Evolutionary conservation across 148 eudicot genomes (phyloP), one percentile per base, ranked within the genome.

Genomic region (Dianthus caryophyllus): DNA sequence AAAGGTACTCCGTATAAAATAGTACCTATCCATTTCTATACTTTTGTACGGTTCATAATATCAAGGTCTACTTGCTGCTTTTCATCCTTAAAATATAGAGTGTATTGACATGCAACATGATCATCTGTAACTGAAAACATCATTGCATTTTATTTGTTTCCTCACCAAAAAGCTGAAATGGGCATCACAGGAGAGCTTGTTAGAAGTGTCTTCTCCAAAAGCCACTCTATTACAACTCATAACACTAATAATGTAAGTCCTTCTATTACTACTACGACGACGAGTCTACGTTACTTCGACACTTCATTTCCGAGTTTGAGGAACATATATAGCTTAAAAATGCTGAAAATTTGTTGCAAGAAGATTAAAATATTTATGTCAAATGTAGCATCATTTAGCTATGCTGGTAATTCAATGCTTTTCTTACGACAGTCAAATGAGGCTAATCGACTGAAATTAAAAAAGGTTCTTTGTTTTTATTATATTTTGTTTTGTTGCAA

Each of bases 101-200:
- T 52, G n/a, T n/a, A n/a, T n/a, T n/a, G n/a, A n/a, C n/a, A 18
- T 63, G n/a, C n/a, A n/a, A n/a, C n/a, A n/a, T n/a, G n/a, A 63
- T 63, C 51, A 25, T 8, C 53, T 65, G 66, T 70, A 72, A 61
- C 63, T 76, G 64, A 72, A 74, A 54, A 52, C 50, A 58, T 18
- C 50, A 66, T 18, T n/a, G n/a, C n/a, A n/a, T n/a, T n/a, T n/a
- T n/a, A n/a, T 13, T 48, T 46, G 41, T 58, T 65, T 22, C 8
- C 33, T 41, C 50, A 63, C 49, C 47, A 33, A 2, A 33, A 33
- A 50, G 24, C 67, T n/a, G 48, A 74, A 57, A 88, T 85, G 96
- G 96, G 96, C 22, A 87, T 87, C 73, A 78, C 92, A 20, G 81
- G 88, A 51, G 90, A 79, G 80, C 84, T 87, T n/a, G 93, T 87